Evolutionary conservation across 2,329 filamentous ascomycete species (phyloP), one percentile per base, ranked within the genome.

Genomic region (Lachnellula occidentalis): DNA sequence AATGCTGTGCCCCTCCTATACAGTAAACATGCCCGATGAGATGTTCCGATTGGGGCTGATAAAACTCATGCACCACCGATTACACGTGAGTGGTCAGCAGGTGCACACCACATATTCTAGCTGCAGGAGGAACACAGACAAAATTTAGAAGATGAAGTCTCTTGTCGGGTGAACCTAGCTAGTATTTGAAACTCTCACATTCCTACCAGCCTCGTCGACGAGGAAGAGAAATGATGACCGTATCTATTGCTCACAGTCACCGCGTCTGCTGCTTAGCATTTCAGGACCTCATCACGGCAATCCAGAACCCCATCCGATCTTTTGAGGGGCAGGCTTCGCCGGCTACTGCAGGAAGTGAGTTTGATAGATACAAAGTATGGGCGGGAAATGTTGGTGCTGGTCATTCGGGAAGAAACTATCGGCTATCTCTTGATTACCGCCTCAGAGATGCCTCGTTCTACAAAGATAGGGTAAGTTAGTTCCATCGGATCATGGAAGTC

Each of bases 201-300:
- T 5, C 6, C 22, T 24, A 24, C 22, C 22, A 22, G 22, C 5
- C 7, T 31, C 27, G 7, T 31, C 27, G 27, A 31, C 7, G 24
- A 9, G 27, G 27, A 11, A 31, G 27, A 8, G 27, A 7, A 11
- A 31, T 11, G 27, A 31, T 31, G 8, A 31, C 27, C 8, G 8
- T 2, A 70, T 45, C 42, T 15, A 45, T 45, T 22, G 42, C 19
- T 45, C 42, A 45, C 15, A 45, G 24, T 22, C 17, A 45, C 17
- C 14, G n/a, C 42, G 24, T n/a, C 12, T n/a, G 37, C 27, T 31
- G 27, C 8, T 31, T 31, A 11, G 37, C 37, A 7, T 41, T 41
- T n/a, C 37, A 41, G 19, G 14, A 7, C 27, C 27, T 31, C 27
- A 31, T 31, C 27, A 31, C 27, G 3, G 8, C 27, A 31, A 9